phyloP scores from a whole-genome alignment of 306 rosid species.

The Cucurbita argyrosperma region DNA sequence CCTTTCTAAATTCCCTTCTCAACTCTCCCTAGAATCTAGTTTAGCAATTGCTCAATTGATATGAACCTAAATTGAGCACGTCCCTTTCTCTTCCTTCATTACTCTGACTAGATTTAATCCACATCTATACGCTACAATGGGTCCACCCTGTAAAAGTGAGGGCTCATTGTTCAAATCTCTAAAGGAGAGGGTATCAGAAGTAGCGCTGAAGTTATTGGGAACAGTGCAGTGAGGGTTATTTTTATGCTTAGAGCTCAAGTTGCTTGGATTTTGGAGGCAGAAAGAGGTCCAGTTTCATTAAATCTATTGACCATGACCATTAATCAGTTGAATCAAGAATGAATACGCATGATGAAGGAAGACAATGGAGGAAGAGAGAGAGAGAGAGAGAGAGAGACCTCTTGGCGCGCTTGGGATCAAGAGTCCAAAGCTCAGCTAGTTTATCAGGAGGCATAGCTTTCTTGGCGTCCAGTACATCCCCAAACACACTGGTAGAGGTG shows the following conservation, averaged over 20 bases:
- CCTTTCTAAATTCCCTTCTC: too few species aligned
- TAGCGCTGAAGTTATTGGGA: too few species aligned
- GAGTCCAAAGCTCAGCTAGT: slow-evolving; percentile 81
- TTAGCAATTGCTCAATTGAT: neutral
- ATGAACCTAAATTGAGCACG: neutral
- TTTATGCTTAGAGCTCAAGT: too few species aligned
- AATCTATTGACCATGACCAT: too few species aligned
- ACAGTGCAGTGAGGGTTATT: too few species aligned
- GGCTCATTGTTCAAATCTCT: neutral
- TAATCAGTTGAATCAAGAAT: neutral
- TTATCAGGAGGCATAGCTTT: slow-evolving; percentile 99
- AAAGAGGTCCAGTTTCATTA: neutral
- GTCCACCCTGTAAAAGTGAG: neutral
- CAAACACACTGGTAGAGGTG: slow-evolving; percentile 43
- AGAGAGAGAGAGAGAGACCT: slow-evolving; percentile 39
- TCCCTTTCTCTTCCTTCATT: neutral
- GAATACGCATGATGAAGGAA: neutral
- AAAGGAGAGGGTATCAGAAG: too few species aligned
- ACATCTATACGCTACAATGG: too few species aligned
- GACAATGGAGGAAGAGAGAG: neutral
- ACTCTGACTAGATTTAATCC: neutral
- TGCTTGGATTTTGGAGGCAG: neutral
- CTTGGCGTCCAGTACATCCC: slow-evolving; percentile 90
- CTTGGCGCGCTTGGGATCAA: slow-evolving; percentile 96
- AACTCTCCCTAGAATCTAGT: neutral